Evolutionary conservation across 1,284 basidiomycete genomes (phyloP).

Genomic region (Coniferiporia sulphurascens): DNA sequence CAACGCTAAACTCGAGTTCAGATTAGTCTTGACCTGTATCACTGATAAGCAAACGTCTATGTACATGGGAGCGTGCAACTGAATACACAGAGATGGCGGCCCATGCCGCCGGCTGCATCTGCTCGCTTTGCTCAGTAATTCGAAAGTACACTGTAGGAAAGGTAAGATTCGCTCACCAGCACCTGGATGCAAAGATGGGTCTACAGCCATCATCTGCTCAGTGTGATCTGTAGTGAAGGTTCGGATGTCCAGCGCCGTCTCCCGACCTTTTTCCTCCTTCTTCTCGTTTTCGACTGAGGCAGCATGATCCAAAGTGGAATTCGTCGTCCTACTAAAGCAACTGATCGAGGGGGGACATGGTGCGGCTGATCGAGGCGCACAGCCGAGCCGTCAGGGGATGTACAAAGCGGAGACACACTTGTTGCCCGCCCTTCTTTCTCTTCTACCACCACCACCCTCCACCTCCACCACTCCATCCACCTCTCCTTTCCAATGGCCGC

Average conservation of each 20-base stretch:
- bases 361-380: no score
- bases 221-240: not conserved
- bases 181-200: slow-evolving; percentile 22
- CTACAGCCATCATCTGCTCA: not conserved
- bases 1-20: slow-evolving; percentile 34
- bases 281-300: not conserved
- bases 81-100: slow-evolving; percentile 44
- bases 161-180: slow-evolving; percentile 20
- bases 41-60: slow-evolving; percentile 6
- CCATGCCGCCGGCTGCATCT: slow-evolving; percentile 46
- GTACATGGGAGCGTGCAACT: slow-evolving; percentile 42
- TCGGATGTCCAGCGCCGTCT: not conserved
- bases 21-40: not conserved
- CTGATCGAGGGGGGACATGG: no score
- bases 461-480: no score
- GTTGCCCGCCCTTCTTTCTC: no score
- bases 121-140: not conserved
- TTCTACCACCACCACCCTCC: no score
- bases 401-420: no score
- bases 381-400: no score
- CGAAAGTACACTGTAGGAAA: not conserved
- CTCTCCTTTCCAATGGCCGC: no score
- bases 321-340: not conserved
- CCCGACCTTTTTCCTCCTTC: slow-evolving; percentile 3
- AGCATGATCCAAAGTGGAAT: not conserved